Evolutionary conservation across 805 yeast genomes (phyloP).

Genomic region (Cyberlindnera misumaiensis): DNA sequence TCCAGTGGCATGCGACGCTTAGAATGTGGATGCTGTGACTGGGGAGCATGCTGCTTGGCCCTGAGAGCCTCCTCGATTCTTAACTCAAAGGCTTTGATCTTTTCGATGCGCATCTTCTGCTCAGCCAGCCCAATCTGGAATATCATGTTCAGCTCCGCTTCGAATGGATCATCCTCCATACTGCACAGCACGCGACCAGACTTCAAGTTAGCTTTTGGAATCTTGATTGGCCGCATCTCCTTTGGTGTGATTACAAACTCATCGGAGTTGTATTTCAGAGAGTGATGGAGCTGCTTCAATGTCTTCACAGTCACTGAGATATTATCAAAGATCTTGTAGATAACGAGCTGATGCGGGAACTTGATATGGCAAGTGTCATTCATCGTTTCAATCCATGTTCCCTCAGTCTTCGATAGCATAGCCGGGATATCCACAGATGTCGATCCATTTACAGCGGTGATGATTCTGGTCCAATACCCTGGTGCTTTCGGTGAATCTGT

Average conservation of each 20-base stretch:
- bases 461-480: conserved; percentile 43
- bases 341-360: conserved; percentile 68
- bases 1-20: background rate
- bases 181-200: conserved; percentile 53
- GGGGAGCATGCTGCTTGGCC: too few species aligned
- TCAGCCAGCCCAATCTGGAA: conserved; percentile 62
- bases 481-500: conserved; percentile 46
- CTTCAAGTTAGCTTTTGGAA: conserved; percentile 53
- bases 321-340: conserved; percentile 77
- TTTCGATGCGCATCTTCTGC: conserved; percentile 54
- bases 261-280: conserved; percentile 36
- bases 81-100: conserved; percentile 35
- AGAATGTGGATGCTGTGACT: too few species aligned
- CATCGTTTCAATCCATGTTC: conserved; percentile 32
- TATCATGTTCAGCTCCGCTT: conserved; percentile 58
- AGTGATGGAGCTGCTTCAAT: conserved; percentile 48
- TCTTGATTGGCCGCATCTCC: conserved; percentile 31
- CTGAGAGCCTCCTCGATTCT: conserved; percentile 12
- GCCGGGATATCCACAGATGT: conserved; percentile 25
- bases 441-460: conserved; percentile 31
- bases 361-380: conserved; percentile 41
- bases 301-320: conserved; percentile 62
- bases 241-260: conserved; percentile 34
- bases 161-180: conserved; percentile 88
- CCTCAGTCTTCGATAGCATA: conserved; percentile 20